These are phyloP conservation scores for Tylopilus balloui DNA, from an alignment of 768 basidiomycete genomes.

Conservation along the genomic window DNA sequence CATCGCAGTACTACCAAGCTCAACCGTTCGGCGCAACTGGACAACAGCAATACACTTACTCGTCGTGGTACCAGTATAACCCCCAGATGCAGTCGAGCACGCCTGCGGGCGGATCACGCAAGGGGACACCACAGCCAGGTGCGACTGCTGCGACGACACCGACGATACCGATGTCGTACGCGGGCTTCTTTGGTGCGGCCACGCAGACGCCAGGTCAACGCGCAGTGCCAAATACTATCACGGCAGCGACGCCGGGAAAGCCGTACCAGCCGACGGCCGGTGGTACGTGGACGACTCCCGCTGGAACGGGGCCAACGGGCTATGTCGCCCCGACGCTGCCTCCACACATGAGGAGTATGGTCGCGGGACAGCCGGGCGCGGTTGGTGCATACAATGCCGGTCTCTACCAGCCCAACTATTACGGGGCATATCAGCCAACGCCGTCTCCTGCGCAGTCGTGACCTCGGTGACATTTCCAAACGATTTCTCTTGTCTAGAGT, in stretches of 20 bases:
- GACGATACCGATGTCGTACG: conserved; percentile 36
- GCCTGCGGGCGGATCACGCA: conserved; percentile 32
- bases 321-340: conserved; percentile 38
- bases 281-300: conserved; percentile 26
- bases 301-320: conserved; percentile 19
- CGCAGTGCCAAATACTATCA: conserved; percentile 54
- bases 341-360: conserved; percentile 35
- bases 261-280: conserved; percentile 28
- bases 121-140: conserved; percentile 43
- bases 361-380: conserved; percentile 21
- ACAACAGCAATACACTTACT: conserved; percentile 40
- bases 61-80: conserved; percentile 43
- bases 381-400: conserved; percentile 16
- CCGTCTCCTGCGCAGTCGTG: conserved; percentile 31
- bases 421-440: conserved; percentile 31
- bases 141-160: conserved; percentile 25
- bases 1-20: conserved; percentile 35
- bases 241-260: conserved; percentile 29
- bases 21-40: conserved; percentile 34
- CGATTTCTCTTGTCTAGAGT: conserved; percentile 16
- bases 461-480: not conserved
- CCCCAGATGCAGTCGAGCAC: conserved; percentile 26
- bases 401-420: conserved; percentile 31
- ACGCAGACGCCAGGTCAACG: conserved; percentile 37
- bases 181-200: conserved; percentile 36